These are phyloP conservation scores for Podosphaera aphanis DNA, from an alignment of 2,329 filamentous ascomycete genomes.

Conservation along the genomic window DNA sequence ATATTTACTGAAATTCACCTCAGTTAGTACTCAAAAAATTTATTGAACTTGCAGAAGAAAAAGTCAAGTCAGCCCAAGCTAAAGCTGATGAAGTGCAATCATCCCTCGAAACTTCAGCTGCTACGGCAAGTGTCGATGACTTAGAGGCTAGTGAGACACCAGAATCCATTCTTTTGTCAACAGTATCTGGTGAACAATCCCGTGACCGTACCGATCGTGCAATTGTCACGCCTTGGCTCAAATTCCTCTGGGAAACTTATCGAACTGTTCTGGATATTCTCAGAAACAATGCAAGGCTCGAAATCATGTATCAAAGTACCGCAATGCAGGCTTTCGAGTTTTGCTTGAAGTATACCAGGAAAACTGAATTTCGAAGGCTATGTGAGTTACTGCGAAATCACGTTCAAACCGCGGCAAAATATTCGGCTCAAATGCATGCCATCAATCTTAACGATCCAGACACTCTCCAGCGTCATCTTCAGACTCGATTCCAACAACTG, in stretches of 20 bases:
- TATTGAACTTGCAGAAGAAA: slow-evolving; percentile 87
- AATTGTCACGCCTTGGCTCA: slow-evolving; percentile 96
- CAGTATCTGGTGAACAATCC: slow-evolving; percentile 92
- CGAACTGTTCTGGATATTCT: slow-evolving; percentile 94
- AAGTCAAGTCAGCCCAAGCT: slow-evolving; percentile 84
- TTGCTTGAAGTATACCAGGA: slow-evolving; percentile 91
- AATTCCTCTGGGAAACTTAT: slow-evolving; percentile 99
- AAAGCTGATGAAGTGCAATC: slow-evolving; percentile 93
- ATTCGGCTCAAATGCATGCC: slow-evolving; percentile 95
- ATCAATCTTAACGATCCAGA: slow-evolving; percentile 97
- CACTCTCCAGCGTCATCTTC: slow-evolving; percentile 86
- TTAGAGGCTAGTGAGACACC: slow-evolving; percentile 93
- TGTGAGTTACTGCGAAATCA: slow-evolving; percentile 97
- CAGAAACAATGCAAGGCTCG: slow-evolving; percentile 93
- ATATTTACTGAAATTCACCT: background rate
- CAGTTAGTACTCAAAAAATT: slow-evolving; percentile 88
- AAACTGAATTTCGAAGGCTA: slow-evolving; percentile 96
- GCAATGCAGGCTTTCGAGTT: slow-evolving; percentile 97
- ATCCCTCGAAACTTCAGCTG: slow-evolving; percentile 50
- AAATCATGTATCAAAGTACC: slow-evolving; percentile 95
- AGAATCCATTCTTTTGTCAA: slow-evolving; percentile 91
- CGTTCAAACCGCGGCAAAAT: slow-evolving; percentile 96
- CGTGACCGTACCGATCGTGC: slow-evolving; percentile 92
- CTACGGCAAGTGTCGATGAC: slow-evolving; percentile 65
- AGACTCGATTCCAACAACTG: slow-evolving; percentile 94